Base-by-base conservation (phyloP, 2,329 filamentous ascomycete genomes). In the Fragosphaeria purpurea region DNA sequence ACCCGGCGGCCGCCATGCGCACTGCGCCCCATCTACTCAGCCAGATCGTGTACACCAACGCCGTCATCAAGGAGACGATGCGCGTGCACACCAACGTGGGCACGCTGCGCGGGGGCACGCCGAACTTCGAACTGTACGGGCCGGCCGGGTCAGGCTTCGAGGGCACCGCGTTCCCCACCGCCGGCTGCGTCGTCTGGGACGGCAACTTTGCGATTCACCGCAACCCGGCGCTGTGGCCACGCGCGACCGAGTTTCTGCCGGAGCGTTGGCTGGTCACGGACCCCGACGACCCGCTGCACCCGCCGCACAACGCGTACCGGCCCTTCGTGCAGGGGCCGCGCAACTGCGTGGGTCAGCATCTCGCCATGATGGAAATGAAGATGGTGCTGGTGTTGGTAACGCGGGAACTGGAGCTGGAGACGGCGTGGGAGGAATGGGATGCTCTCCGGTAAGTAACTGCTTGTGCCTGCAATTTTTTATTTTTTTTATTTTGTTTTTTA, bases 61-160 rank as follows among this genome's bases (percentile, higher is more conserved):
- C 76, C 41, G 70, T 78, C 22, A 70, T 79, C 54, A 76, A 78
- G 56, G 79, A 82, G 61, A 65, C 70, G 0, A 63, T 80, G 13
- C 70, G 77, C 8, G 59, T 80, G 37, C 77, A 73, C 55, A 76
- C 76, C 1, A 70, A 76, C 1, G 75, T 73, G 0, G 69, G 65
- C 46, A 69, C 69, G 4, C 67, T 72, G 39, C 68, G 75, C 33
- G 54, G 53, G 11, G 69, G 67, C 22, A 59, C 52, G 35, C 54
- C 55, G 13, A 67, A 68, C 43, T 59, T 69, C 49, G 67, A 69
- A n/a, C 58, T 70, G 46, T 67, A 63, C 44, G 65, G 75, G 34
- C 67, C 61, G 2, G 37, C 35, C 13, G 46, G 43, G n/a, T 48
- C 42, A 4, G 48, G 41, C 10, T 51, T 43, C 32, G 65, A 69